Evolutionary conservation across 2,329 filamentous ascomycete genomes (phyloP).

Genomic region (Stemphylium beticola): DNA sequence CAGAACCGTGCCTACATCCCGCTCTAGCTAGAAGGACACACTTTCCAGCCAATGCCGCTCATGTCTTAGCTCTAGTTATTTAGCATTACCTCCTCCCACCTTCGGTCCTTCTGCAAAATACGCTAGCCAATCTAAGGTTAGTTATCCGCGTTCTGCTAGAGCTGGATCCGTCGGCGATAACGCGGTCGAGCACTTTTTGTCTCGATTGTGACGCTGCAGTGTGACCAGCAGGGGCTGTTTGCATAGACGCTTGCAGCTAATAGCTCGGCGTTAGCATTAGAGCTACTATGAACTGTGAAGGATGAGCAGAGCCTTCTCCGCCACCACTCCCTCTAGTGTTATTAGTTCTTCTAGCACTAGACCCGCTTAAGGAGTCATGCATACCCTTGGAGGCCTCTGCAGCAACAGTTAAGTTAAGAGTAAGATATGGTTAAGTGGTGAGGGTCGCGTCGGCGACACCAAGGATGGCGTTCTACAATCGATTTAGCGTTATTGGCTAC

Average conservation of each 20-base stretch:
- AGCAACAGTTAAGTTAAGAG: not conserved
- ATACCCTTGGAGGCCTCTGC: not conserved
- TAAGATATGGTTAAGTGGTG: not conserved
- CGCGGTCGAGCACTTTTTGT: not conserved
- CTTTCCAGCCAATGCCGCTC: conserved; percentile 1
- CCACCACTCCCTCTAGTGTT: conserved; percentile 5
- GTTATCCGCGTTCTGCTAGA: not conserved
- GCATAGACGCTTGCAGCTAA: conserved; percentile 2
- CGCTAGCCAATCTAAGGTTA: conserved; percentile 1
- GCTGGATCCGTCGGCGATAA: not conserved
- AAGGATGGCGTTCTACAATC: not conserved
- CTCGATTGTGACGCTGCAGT: conserved; percentile 7
- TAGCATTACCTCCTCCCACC: conserved; percentile 2
- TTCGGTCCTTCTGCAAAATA: conserved; percentile 4
- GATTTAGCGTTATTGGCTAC: conserved; percentile 2
- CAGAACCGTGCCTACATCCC: not conserved
- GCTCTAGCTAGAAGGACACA: conserved; percentile 3
- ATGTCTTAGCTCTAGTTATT: conserved; percentile 1
- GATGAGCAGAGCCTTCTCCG: conserved; percentile 2
- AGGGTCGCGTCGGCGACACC: not conserved
- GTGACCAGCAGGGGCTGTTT: not conserved
- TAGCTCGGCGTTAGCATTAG: not conserved
- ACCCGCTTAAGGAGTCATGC: conserved; percentile 1
- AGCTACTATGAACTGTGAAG: not conserved
- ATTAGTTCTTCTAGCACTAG: conserved; percentile 3